These are phyloP conservation scores for Xylaria sp. DNA, from an alignment of 2,329 filamentous ascomycete species.

Conservation along the genomic window DNA sequence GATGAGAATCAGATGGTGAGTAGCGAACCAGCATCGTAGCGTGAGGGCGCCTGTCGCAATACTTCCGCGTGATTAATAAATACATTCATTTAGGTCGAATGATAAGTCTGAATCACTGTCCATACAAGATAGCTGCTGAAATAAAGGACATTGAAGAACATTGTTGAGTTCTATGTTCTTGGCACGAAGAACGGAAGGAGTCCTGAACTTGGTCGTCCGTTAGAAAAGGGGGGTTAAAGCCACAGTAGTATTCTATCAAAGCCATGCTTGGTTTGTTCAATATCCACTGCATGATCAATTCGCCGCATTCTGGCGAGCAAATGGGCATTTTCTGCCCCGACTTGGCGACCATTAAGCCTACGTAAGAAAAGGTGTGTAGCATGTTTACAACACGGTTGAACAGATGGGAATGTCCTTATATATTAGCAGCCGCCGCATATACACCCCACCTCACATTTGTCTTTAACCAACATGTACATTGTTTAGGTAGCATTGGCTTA, in stretches of 20 bases:
- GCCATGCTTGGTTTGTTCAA: conserved; percentile 16
- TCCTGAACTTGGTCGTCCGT: conserved; percentile 13
- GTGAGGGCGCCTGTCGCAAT: not conserved
- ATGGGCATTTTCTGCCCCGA: conserved; percentile 27
- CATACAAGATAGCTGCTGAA: conserved; percentile 27
- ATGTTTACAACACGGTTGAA: too few relatives aligned
- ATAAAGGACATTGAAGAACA: conserved; percentile 20
- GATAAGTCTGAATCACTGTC: not conserved
- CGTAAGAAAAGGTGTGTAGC: too few relatives aligned
- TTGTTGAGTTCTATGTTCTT: conserved; percentile 33
- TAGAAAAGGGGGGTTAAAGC: conserved; percentile 21
- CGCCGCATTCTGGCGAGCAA: not conserved
- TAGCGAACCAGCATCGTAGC: conserved; percentile 10
- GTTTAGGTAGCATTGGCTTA: too few relatives aligned
- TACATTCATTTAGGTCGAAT: not conserved
- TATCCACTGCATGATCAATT: conserved; percentile 21
- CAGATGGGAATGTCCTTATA: too few relatives aligned
- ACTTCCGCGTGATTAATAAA: not conserved
- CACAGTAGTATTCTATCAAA: conserved; percentile 31
- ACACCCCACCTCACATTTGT: too few relatives aligned
- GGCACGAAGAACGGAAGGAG: not conserved
- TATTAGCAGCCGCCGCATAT: too few relatives aligned
- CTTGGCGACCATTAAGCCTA: conserved; percentile 9
- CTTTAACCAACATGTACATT: too few relatives aligned
- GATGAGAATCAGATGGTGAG: conserved; percentile 9